Percentiles rank a stretch among this genome's conserved stretches.
Evolutionary conservation across 2,329 filamentous ascomycete species (phyloP).

Genomic region (Penicillium griseofulvum): DNA sequence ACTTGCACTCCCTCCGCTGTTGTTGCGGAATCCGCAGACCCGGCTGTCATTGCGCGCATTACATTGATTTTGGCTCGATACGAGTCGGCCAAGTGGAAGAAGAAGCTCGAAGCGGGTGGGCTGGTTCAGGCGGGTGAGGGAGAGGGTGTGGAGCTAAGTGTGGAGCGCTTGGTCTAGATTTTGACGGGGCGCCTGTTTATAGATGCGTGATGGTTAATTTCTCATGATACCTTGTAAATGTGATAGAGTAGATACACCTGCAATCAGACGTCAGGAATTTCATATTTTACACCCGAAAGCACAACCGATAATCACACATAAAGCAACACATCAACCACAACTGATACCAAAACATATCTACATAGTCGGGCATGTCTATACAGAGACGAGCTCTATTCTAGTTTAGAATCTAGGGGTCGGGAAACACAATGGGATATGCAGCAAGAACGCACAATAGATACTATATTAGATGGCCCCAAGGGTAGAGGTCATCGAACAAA

Average conservation of each 20-base stretch:
- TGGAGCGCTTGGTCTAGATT: conserved; percentile 36
- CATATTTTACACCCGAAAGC: background rate
- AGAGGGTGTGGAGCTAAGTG: conserved; percentile 27
- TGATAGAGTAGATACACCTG: conserved; percentile 7
- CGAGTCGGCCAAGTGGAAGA: conserved; percentile 50
- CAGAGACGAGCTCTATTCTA: conserved; percentile 6
- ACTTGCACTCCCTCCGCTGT: conserved; percentile 67
- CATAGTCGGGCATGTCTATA: background rate
- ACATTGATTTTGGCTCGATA: conserved; percentile 49
- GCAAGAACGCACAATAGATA: conserved; percentile 10
- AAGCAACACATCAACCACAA: background rate
- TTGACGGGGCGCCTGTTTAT: background rate
- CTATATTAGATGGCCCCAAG: conserved; percentile 1
- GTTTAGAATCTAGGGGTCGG: background rate
- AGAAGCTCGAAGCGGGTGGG: conserved; percentile 44
- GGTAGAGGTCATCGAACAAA: background rate
- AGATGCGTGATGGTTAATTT: conserved; percentile 2
- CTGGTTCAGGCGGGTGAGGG: conserved; percentile 31
- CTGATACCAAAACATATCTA: background rate
- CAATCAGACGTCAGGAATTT: background rate
- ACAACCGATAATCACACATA: background rate
- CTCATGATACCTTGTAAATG: conserved; percentile 9
- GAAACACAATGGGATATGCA: background rate
- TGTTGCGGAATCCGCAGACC: conserved; percentile 31
- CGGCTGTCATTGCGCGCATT: conserved; percentile 38